Conservation (phyloP, 495 filamentous ascomycete species). For the Chaetomium tenue region DNA sequence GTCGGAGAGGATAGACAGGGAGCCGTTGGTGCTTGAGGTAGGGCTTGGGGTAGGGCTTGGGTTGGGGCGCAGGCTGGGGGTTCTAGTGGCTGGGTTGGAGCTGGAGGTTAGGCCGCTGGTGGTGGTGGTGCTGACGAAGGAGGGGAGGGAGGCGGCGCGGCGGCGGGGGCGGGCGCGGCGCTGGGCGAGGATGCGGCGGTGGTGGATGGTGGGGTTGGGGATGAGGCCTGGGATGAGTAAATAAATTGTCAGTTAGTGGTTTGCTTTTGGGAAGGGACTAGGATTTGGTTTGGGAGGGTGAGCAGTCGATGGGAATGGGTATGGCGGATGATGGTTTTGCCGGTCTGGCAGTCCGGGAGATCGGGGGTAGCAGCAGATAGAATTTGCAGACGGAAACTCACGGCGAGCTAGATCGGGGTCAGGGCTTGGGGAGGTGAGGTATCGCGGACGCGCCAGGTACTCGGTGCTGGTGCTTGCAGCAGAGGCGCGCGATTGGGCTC, state of each 20-base stretch:
- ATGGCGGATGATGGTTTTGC: neutral
- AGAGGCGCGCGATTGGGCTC: neutral
- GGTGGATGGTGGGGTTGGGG: neutral
- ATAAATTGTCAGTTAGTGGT: neutral
- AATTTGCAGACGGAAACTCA: neutral
- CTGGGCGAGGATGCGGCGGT: neutral
- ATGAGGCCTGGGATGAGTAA: neutral
- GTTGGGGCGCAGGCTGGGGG: too few species aligned
- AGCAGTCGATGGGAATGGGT: neutral
- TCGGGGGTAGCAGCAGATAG: too few species aligned
- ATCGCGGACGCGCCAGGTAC: neutral
- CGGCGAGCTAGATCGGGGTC: neutral
- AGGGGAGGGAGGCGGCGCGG: neutral
- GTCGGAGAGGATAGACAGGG: neutral
- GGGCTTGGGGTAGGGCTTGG: neutral
- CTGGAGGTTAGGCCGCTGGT: neutral
- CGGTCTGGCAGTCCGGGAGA: too few species aligned
- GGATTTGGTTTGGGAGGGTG: neutral
- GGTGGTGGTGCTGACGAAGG: neutral
- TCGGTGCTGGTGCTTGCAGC: constrained; percentile 5
- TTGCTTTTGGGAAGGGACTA: neutral
- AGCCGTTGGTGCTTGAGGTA: neutral
- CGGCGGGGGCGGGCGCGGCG: neutral
- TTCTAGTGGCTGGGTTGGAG: too few species aligned
- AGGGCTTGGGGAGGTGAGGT: neutral